Conservation (phyloP, 1,139 yeast species). For the Pichia cactophila region DNA sequence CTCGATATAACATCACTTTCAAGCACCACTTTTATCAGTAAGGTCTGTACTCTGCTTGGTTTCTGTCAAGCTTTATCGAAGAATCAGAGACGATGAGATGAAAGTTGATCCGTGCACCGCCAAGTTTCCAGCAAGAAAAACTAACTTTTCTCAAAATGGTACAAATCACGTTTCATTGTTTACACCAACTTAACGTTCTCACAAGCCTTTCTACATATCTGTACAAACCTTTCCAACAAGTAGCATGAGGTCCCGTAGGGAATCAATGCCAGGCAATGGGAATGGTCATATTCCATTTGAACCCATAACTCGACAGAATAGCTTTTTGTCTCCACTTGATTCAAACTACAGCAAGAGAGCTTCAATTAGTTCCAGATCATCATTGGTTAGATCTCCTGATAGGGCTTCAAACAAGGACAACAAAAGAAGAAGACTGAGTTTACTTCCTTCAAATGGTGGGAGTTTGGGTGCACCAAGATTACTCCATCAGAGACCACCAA, state of each 20-base stretch:
- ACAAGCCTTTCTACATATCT: neutral
- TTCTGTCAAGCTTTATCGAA: too few relatives aligned
- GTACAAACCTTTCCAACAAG: neutral
- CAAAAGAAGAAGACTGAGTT: conserved; percentile 23
- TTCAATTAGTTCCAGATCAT: conserved; percentile 3
- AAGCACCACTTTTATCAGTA: neutral
- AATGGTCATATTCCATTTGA: neutral
- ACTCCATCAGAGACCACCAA: conserved; percentile 16
- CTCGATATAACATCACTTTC: neutral
- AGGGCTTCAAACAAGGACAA: conserved; percentile 1
- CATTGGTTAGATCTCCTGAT: conserved; percentile 11
- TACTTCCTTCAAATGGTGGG: conserved; percentile 24
- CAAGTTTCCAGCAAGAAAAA: neutral
- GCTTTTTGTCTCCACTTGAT: conserved; percentile 10
- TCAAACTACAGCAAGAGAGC: conserved; percentile 4
- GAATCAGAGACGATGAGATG: neutral
- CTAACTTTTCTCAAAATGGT: neutral
- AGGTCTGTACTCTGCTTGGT: neutral
- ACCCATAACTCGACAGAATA: conserved; percentile 8
- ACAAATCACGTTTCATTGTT: neutral
- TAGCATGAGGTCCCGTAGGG: neutral
- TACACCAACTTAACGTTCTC: neutral
- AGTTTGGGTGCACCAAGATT: conserved; percentile 26
- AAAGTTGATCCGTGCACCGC: neutral
- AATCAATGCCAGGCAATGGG: neutral